A percentile compares a stretch with the other conserved stretches of the same genome.
Evolutionary conservation across 495 filamentous ascomycete genomes (phyloP).

Genomic region (Saxophila tyrrhenica): DNA sequence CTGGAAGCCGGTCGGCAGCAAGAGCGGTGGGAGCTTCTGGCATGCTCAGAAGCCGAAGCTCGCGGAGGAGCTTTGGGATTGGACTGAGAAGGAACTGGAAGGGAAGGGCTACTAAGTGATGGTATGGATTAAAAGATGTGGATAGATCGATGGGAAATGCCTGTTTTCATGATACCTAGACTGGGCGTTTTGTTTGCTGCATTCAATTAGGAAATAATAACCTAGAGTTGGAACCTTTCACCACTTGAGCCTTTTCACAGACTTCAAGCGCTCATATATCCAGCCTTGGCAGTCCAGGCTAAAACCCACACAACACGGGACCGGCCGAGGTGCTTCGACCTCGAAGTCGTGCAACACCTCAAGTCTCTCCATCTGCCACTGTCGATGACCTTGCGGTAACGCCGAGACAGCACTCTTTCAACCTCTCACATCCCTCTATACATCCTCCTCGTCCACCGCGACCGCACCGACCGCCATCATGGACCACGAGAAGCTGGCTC

Average conservation of each 20-base stretch:
- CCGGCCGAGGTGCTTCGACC: background rate
- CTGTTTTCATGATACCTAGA: no score
- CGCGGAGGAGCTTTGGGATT: conserved; percentile 33
- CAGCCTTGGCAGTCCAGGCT: background rate
- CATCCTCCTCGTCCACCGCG: background rate
- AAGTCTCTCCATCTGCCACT: background rate
- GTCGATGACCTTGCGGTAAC: conserved; percentile 12
- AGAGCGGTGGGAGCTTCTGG: conserved; percentile 20
- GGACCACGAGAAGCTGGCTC: conserved; percentile 65
- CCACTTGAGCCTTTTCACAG: no score
- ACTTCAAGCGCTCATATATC: no score
- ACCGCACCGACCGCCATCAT: conserved; percentile 36
- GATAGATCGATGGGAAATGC: background rate
- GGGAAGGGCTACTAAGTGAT: conserved; percentile 20
- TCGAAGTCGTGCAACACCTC: background rate
- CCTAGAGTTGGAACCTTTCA: no score
- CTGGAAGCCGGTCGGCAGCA: conserved; percentile 33
- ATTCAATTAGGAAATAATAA: background rate
- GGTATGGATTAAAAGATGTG: background rate
- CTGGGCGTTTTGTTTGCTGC: no score
- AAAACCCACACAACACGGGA: background rate
- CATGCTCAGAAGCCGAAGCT: conserved; percentile 24
- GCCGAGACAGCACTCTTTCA: conserved; percentile 1
- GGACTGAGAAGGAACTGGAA: conserved; percentile 33
- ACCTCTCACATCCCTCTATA: background rate